Percentiles rank a stretch among this genome's conserved stretches.
Evolutionary conservation across 805 yeast species (phyloP).

Genomic region (Pichia eremophila): DNA sequence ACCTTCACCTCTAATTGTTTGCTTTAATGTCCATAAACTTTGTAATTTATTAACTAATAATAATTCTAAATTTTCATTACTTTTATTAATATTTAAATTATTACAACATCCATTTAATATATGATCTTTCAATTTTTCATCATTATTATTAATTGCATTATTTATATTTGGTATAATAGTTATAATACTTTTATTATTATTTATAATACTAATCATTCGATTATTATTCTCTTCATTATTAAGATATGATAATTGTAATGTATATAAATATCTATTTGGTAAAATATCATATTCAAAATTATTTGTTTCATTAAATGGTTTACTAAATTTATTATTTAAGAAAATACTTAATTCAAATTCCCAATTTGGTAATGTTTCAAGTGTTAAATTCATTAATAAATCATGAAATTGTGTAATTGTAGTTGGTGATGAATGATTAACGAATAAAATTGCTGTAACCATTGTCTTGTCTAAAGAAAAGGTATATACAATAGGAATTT

Average conservation of each 20-base stretch:
- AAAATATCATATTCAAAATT: constrained; percentile 3
- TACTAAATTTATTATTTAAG: constrained; percentile 48
- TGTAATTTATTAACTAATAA: constrained; percentile 50
- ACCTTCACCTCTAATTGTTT: constrained; percentile 63
- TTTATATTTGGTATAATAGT: constrained; percentile 19
- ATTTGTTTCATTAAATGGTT: constrained; percentile 34
- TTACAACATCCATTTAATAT: constrained; percentile 42
- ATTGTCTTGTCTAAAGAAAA: constrained; percentile 5
- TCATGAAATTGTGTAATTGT: constrained; percentile 66
- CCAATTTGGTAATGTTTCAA: constrained; percentile 58
- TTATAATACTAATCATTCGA: constrained; percentile 39
- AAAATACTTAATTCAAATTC: constrained; percentile 58
- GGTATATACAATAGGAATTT: background rate
- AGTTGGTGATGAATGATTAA: constrained; percentile 42
- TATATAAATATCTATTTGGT: constrained; percentile 38
- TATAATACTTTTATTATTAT: constrained; percentile 31
- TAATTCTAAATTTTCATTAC: constrained; percentile 44
- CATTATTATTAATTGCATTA: background rate
- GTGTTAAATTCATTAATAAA: constrained; percentile 56
- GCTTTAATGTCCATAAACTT: constrained; percentile 62
- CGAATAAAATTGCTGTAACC: constrained; percentile 32
- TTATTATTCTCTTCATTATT: constrained; percentile 19
- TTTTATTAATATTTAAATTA: constrained; percentile 22
- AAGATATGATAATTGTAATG: constrained; percentile 42
- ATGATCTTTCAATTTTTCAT: constrained; percentile 13